Evolutionary conservation across 2,329 filamentous ascomycete species (phyloP).

Genomic region (Fusarium beomiforme): DNA sequence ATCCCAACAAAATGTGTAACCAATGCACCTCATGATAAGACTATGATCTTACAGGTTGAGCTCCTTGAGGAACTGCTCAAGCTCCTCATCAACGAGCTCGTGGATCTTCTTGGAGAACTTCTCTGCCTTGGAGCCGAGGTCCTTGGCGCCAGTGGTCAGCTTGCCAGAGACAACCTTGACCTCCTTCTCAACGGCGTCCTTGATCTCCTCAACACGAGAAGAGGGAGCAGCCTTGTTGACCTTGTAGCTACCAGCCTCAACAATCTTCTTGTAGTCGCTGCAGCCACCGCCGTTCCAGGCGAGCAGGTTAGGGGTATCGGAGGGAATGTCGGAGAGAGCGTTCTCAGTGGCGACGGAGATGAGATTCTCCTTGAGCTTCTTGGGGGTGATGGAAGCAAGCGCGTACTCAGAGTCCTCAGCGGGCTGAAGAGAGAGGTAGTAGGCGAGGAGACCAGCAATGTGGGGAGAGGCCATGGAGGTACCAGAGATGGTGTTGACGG

Average conservation of each 20-base stretch:
- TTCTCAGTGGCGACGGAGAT: conserved; percentile 83
- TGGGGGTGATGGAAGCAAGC: conserved; percentile 87
- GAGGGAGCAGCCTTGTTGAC: conserved; percentile 56
- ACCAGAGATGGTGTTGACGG: conserved; percentile 98
- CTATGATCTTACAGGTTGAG: conserved; percentile 50
- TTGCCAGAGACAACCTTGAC: conserved; percentile 68
- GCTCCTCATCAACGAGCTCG: conserved; percentile 68
- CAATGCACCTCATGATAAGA: conserved; percentile 39
- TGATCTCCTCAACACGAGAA: conserved; percentile 65
- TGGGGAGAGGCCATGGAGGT: conserved; percentile 99
- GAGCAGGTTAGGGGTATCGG: conserved; percentile 90
- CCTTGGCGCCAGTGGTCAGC: conserved; percentile 64
- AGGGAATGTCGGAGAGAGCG: conserved; percentile 83
- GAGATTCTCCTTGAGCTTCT: conserved; percentile 91
- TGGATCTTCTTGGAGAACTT: conserved; percentile 72
- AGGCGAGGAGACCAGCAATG: conserved; percentile 94
- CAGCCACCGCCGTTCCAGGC: conserved; percentile 99
- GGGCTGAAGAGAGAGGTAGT: conserved; percentile 97
- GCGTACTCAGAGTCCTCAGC: conserved; percentile 89
- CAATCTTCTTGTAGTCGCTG: conserved; percentile 88
- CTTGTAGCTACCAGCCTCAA: conserved; percentile 78
- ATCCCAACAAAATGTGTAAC: conserved; percentile 40
- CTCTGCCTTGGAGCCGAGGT: conserved; percentile 65
- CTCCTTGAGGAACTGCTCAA: conserved; percentile 68
- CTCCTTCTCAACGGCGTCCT: conserved; percentile 68